Percentiles rank a stretch among this genome's conserved stretches.
Evolutionary conservation across 2,329 filamentous ascomycete species (phyloP).

Genomic region (Bipolaris sorokiniana): DNA sequence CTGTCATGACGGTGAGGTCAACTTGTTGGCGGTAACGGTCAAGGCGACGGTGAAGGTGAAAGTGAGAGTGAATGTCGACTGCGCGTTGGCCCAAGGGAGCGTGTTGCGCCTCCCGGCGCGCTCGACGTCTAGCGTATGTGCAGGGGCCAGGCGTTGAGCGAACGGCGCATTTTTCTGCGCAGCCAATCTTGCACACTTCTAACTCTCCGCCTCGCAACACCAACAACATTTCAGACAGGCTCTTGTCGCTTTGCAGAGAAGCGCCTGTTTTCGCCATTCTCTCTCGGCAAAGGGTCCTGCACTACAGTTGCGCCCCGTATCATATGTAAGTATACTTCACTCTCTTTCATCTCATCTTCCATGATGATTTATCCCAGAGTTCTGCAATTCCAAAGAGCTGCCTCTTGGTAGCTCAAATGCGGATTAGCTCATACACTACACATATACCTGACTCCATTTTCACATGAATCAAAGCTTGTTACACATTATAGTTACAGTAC

Average conservation of each 20-base stretch:
- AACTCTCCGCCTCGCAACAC: not conserved
- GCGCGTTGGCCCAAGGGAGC: conserved; percentile 11
- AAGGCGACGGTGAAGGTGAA: not conserved
- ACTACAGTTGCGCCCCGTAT: not conserved
- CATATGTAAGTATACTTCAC: not conserved
- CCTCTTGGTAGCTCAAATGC: conserved; percentile 47
- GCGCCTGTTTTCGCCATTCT: no score
- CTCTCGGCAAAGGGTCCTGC: not conserved
- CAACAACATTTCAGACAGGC: not conserved
- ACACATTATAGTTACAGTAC: conserved; percentile 12
- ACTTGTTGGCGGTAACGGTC: not conserved
- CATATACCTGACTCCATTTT: conserved; percentile 49
- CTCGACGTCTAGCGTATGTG: conserved; percentile 13
- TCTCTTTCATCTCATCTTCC: not conserved
- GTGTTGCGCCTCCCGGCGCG: conserved; percentile 15
- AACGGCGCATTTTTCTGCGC: conserved; percentile 16
- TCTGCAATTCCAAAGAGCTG: conserved; percentile 59
- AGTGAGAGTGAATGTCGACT: not conserved
- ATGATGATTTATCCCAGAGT: conserved; percentile 56
- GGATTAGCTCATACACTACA: conserved; percentile 56
- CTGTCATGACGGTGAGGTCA: conserved; percentile 40
- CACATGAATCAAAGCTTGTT: not conserved
- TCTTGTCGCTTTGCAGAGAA: not conserved
- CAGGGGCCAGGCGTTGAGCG: conserved; percentile 19
- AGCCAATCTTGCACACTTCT: not conserved